These are phyloP conservation scores for Volvariella volvacea DNA, from an alignment of 1,284 basidiomycete genomes.

Conservation along the genomic window DNA sequence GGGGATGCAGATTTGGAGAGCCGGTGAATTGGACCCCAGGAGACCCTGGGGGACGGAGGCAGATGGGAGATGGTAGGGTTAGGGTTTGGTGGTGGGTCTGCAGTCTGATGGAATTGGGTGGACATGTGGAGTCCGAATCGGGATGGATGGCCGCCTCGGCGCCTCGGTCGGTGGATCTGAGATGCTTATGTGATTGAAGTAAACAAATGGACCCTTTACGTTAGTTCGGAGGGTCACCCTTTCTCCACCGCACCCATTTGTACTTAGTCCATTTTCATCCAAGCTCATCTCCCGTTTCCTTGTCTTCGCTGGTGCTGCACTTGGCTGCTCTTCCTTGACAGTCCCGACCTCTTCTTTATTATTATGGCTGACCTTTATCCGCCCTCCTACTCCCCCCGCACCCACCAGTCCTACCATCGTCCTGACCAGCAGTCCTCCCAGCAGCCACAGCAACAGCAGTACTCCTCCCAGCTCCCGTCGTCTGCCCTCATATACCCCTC, in stretches of 20 bases:
- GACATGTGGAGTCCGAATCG: conserved; percentile 4
- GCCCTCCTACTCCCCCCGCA: conserved; percentile 41
- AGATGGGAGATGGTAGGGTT: conserved; percentile 1
- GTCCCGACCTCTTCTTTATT: conserved; percentile 12
- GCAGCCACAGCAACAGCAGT: conserved; percentile 22
- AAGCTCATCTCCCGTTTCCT: conserved; percentile 1
- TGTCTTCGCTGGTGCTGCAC: not conserved
- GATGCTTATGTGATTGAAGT: conserved; percentile 17
- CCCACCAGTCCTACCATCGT: conserved; percentile 10
- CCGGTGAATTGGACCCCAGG: conserved; percentile 1
- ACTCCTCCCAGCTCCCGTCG: conserved; percentile 23
- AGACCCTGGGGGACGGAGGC: conserved; percentile 1
- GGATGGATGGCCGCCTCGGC: conserved; percentile 22
- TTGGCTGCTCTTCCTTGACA: conserved; percentile 9
- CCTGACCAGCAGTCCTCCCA: conserved; percentile 9
- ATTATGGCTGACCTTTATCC: conserved; percentile 69
- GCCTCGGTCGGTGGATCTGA: conserved; percentile 24
- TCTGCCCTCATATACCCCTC: conserved; percentile 37
- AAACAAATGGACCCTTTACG: conserved; percentile 27
- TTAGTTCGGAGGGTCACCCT: conserved; percentile 33
- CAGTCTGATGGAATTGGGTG: not conserved
- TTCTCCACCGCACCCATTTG: conserved; percentile 32
- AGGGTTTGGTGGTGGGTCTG: not conserved
- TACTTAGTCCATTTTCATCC: conserved; percentile 19
- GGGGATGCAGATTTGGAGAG: not conserved